phyloP scores from a whole-genome alignment of 129 eudicot genomes.

The Ambrosia artemisiifolia region DNA sequence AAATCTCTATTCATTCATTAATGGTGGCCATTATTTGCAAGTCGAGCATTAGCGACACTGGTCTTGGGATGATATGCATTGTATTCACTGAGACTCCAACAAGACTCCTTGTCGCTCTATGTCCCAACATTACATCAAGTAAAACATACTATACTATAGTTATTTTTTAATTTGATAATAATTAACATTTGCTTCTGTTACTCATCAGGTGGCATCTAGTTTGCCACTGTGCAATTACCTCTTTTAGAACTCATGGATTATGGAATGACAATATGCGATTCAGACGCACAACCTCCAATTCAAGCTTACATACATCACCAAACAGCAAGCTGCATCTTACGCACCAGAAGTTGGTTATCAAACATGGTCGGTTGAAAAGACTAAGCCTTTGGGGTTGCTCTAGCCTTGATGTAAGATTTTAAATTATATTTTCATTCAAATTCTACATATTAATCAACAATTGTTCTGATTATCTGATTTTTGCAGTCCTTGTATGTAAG shows the following conservation, averaged over 20 bases:
- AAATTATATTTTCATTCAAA: neutral
- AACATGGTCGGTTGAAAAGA: constrained; percentile 75
- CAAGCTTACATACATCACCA: constrained; percentile 42
- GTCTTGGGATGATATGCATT: constrained; percentile 95
- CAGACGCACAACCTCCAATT: constrained; percentile 30
- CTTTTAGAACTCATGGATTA: constrained; percentile 95
- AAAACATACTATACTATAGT: constrained; percentile 3
- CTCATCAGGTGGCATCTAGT: constrained; percentile 84
- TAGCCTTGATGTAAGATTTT: constrained; percentile 87
- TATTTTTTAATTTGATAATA: neutral
- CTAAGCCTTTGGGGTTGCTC: constrained; percentile 99
- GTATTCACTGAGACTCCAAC: constrained; percentile 77
- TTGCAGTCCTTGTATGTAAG: constrained; percentile 81
- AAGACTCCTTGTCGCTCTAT: constrained; percentile 74
- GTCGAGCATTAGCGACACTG: constrained; percentile 96
- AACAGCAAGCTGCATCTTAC: constrained; percentile 55
- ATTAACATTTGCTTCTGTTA: neutral
- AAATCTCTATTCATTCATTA: neutral
- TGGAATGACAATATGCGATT: constrained; percentile 89
- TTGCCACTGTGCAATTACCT: constrained; percentile 93
- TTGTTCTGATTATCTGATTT: constrained; percentile 16
- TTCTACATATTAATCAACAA: neutral
- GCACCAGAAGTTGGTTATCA: constrained; percentile 81
- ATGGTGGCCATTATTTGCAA: constrained; percentile 35
- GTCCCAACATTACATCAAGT: constrained; percentile 97